These are phyloP conservation scores for Rhodotorula babjevae DNA, from an alignment of 768 basidiomycete species.

Conservation along the genomic window DNA sequence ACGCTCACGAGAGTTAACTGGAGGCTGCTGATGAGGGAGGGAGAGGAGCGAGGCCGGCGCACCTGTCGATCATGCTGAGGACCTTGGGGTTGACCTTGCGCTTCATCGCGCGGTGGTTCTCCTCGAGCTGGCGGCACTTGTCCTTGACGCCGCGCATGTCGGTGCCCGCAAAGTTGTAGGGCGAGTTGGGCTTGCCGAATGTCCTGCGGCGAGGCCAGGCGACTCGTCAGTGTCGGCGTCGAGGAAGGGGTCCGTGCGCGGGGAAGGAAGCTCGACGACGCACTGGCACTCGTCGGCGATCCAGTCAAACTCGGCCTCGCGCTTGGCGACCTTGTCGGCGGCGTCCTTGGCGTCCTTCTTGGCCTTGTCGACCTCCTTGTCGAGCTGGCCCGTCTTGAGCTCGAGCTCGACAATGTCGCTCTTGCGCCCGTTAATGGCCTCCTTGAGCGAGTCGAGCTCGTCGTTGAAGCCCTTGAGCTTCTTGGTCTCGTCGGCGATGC, in stretches of 20 bases:
- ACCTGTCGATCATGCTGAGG: constrained; percentile 93
- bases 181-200: constrained; percentile 74
- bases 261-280: constrained; percentile 50
- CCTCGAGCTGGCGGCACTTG: constrained; percentile 69
- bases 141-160: constrained; percentile 61
- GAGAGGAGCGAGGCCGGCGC: not conserved
- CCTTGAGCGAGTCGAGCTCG: constrained; percentile 77
- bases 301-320: constrained; percentile 85
- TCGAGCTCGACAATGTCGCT: constrained; percentile 64
- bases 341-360: constrained; percentile 63
- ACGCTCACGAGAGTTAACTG: not conserved
- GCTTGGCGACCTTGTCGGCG: constrained; percentile 54
- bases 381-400: constrained; percentile 60
- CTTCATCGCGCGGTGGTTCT: constrained; percentile 77
- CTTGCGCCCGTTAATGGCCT: constrained; percentile 75
- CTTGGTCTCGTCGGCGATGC: constrained; percentile 77
- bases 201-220: constrained; percentile 52
- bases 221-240: no score
- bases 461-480: constrained; percentile 81
- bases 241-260: no score
- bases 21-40: not conserved
- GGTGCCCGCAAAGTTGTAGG: constrained; percentile 69
- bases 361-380: constrained; percentile 63
- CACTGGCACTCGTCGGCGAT: constrained; percentile 81
- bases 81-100: constrained; percentile 95